These are phyloP conservation scores for Beauveria pseudobassiana DNA, from an alignment of 2,329 filamentous ascomycete genomes.

Conservation along the genomic window DNA sequence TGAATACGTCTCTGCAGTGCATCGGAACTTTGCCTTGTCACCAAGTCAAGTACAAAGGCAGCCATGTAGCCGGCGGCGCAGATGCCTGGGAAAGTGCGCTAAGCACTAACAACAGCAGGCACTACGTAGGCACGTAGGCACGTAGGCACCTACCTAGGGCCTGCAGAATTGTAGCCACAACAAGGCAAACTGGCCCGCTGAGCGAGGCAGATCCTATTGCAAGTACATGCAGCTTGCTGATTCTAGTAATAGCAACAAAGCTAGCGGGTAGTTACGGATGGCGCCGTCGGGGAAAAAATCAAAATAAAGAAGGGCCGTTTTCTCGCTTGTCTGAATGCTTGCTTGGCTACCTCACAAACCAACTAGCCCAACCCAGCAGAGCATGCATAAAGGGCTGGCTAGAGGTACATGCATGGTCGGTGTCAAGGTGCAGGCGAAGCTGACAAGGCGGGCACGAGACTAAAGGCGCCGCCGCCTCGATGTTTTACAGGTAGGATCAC, in stretches of 20 bases:
- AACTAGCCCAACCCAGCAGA: neutral
- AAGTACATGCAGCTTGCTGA: neutral
- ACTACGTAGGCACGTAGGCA: neutral
- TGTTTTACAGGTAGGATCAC: too few species aligned
- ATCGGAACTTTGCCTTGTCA: too few species aligned
- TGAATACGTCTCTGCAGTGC: neutral
- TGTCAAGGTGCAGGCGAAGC: neutral
- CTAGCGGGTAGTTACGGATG: neutral
- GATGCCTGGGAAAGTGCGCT: neutral
- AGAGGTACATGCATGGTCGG: neutral
- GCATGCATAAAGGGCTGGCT: neutral
- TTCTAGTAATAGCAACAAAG: neutral
- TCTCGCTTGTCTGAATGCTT: neutral
- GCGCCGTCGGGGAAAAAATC: neutral
- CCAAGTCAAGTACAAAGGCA: too few species aligned
- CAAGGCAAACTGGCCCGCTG: constrained; percentile 1
- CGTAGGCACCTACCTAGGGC: neutral
- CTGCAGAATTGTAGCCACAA: neutral
- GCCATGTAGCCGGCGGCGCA: too few species aligned
- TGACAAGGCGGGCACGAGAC: neutral
- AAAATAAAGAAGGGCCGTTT: neutral
- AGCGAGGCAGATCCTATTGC: constrained; percentile 3
- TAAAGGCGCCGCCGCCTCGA: neutral
- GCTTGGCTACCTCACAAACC: neutral
- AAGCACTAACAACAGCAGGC: neutral